These are phyloP conservation scores for Dorcoceras hygrometricum DNA, from an alignment of 257 asterid genomes.

Conservation along the genomic window DNA sequence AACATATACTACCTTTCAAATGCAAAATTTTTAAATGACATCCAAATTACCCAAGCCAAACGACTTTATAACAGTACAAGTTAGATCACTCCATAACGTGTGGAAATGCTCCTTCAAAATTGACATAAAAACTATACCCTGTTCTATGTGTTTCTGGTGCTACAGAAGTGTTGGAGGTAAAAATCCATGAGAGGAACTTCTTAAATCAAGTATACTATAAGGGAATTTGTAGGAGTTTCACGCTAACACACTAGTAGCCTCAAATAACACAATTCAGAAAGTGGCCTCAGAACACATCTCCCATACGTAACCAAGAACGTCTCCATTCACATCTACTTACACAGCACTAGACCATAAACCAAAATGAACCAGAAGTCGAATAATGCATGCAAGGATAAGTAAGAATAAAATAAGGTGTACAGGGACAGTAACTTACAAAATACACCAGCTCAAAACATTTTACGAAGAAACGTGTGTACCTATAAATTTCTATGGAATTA, in stretches of 20 bases:
- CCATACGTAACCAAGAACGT: neutral
- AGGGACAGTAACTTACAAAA: too few species aligned
- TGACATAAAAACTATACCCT: neutral
- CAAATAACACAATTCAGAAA: neutral
- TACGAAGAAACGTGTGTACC: neutral
- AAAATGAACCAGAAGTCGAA: neutral
- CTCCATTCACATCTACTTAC: neutral
- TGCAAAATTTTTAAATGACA: neutral
- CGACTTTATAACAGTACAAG: too few species aligned
- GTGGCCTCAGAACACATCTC: neutral
- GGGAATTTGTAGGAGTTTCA: neutral
- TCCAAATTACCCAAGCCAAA: neutral
- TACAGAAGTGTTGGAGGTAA: neutral
- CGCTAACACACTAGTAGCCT: neutral
- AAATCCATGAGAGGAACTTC: neutral
- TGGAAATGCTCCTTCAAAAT: neutral
- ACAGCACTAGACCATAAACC: neutral
- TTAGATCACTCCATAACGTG: too few species aligned
- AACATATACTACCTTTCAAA: neutral
- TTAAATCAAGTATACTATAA: neutral
- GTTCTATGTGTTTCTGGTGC: neutral
- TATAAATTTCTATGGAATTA: neutral
- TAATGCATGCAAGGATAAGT: neutral
- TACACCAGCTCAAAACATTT: neutral
- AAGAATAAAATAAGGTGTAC: neutral